Percentiles rank a stretch among this genome's conserved stretches.
Evolutionary conservation across 768 basidiomycete genomes (phyloP).

Genomic region (Candolleomyces eurysporus): DNA sequence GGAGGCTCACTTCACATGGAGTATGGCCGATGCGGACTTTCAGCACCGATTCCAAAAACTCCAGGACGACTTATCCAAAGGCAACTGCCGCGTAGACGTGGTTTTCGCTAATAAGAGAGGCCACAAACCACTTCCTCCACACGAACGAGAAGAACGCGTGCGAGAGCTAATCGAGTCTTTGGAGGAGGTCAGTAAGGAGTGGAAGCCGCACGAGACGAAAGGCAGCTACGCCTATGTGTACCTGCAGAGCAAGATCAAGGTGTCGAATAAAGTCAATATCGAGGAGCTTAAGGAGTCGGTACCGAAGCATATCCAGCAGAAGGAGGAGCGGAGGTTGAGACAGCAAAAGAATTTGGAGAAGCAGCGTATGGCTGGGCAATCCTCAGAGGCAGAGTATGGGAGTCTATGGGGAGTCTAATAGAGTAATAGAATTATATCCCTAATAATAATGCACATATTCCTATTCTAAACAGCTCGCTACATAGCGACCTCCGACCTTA

Average conservation of each 20-base stretch:
- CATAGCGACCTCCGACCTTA: no score
- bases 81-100: constrained; percentile 51
- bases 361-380: constrained; percentile 6
- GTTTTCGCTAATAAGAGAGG: constrained; percentile 50
- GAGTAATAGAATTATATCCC: background rate
- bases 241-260: constrained; percentile 37
- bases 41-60: constrained; percentile 65
- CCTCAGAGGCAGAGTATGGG: background rate
- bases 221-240: constrained; percentile 37
- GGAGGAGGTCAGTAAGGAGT: constrained; percentile 52
- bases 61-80: constrained; percentile 56
- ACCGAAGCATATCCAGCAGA: constrained; percentile 12
- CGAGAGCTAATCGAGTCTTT: constrained; percentile 41
- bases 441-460: background rate
- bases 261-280: constrained; percentile 9
- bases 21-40: constrained; percentile 54
- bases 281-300: constrained; percentile 7
- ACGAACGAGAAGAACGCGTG: constrained; percentile 44
- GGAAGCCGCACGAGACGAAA: constrained; percentile 42
- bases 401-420: background rate
- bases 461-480: background rate
- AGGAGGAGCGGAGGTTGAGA: constrained; percentile 12
- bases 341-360: constrained; percentile 20
- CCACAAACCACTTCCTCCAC: constrained; percentile 29
- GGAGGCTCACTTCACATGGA: constrained; percentile 75